Percentiles rank a stretch among this genome's conserved stretches.
Evolutionary conservation across 1,139 yeast genomes (phyloP).

Genomic region (Debaryomyces coudertii): DNA sequence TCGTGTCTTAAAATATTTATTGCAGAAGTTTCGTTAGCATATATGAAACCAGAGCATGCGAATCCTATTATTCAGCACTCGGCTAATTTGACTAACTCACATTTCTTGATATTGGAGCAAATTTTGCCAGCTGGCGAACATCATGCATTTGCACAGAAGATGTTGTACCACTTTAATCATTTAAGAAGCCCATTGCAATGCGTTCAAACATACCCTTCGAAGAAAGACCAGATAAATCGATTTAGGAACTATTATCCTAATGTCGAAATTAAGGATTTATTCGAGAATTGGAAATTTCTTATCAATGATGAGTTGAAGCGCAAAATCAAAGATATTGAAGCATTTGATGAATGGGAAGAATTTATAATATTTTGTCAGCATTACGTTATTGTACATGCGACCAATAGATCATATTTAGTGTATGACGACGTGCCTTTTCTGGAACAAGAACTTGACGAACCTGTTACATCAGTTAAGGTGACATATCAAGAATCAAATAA

Average conservation of each 20-base stretch:
- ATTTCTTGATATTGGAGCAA: conserved; percentile 73
- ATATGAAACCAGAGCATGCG: conserved; percentile 73
- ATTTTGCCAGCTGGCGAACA: conserved; percentile 62
- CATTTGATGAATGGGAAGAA: conserved; percentile 86
- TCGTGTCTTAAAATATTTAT: conserved; percentile 58
- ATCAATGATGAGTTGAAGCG: conserved; percentile 39
- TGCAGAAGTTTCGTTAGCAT: conserved; percentile 84
- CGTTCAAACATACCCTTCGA: conserved; percentile 60
- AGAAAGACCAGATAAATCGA: conserved; percentile 51
- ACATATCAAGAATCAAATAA: conserved; percentile 12
- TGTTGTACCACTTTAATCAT: conserved; percentile 72
- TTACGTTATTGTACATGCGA: conserved; percentile 69
- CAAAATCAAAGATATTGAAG: conserved; percentile 46
- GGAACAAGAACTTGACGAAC: neutral
- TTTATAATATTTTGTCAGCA: conserved; percentile 78
- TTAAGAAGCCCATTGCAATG: conserved; percentile 73
- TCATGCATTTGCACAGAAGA: conserved; percentile 74
- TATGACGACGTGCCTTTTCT: conserved; percentile 12
- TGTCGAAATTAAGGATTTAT: conserved; percentile 59
- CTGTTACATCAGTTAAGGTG: conserved; percentile 15
- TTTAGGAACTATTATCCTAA: conserved; percentile 47
- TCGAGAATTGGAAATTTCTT: conserved; percentile 57
- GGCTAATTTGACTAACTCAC: conserved; percentile 52
- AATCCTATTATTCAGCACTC: conserved; percentile 61
- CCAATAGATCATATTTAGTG: conserved; percentile 34